These are phyloP conservation scores for Septoria petroselini DNA, from an alignment of 2,329 filamentous ascomycete genomes.

Conservation along the genomic window DNA sequence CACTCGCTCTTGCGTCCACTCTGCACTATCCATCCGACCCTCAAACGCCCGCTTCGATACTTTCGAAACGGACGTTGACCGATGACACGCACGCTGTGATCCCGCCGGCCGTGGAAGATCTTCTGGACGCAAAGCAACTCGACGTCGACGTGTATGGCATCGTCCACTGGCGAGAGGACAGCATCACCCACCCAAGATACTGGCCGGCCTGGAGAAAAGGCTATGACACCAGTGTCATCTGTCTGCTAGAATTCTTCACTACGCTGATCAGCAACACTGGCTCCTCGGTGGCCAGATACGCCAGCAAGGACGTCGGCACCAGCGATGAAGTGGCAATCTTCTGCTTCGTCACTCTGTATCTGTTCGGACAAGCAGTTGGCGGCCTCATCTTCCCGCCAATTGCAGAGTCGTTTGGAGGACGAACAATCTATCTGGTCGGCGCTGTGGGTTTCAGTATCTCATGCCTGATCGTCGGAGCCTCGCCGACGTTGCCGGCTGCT, in stretches of 20 bases:
- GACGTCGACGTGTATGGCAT: constrained; percentile 20
- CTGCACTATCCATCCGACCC: neutral
- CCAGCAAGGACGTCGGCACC: constrained; percentile 22
- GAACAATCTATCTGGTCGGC: constrained; percentile 38
- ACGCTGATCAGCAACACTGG: constrained; percentile 27
- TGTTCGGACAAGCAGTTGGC: constrained; percentile 37
- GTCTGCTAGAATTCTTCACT: constrained; percentile 24
- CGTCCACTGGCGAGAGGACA: constrained; percentile 22
- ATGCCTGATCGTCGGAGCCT: constrained; percentile 42
- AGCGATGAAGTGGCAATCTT: constrained; percentile 20
- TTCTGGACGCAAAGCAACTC: constrained; percentile 17
- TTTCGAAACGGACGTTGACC: neutral
- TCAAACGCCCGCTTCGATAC: neutral
- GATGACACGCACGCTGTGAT: neutral
- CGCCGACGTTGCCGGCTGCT: constrained; percentile 39
- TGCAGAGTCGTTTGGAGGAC: constrained; percentile 41
- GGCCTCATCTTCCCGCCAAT: constrained; percentile 42
- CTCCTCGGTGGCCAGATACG: constrained; percentile 20
- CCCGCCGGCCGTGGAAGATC: constrained; percentile 1
- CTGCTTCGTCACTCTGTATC: constrained; percentile 24
- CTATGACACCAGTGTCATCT: constrained; percentile 23
- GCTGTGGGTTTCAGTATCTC: constrained; percentile 37
- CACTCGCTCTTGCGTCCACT: neutral
- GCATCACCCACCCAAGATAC: constrained; percentile 21
- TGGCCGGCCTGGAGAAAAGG: constrained; percentile 19